These are phyloP conservation scores for Alternaria panax DNA, from an alignment of 2,329 filamentous ascomycete species.

Conservation along the genomic window DNA sequence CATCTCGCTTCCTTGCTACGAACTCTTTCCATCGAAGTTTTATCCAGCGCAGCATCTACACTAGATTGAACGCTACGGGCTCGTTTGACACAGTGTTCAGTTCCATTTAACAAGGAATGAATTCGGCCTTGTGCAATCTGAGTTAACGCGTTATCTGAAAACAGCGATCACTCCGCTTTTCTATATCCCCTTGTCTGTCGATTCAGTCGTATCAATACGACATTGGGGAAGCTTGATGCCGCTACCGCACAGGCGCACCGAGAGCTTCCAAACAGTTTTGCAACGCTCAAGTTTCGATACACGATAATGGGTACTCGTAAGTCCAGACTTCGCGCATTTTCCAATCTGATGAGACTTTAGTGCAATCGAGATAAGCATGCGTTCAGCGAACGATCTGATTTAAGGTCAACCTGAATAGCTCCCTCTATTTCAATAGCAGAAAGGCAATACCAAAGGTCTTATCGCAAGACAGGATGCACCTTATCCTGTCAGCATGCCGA, in stretches of 20 bases:
- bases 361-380: conserved; percentile 57
- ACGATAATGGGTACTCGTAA: conserved; percentile 38
- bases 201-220: conserved; percentile 53
- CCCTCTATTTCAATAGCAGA: conserved; percentile 33
- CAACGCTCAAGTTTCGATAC: conserved; percentile 48
- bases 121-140: conserved; percentile 56
- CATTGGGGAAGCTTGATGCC: conserved; percentile 56
- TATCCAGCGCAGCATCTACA: conserved; percentile 46
- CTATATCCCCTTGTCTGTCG: conserved; percentile 50
- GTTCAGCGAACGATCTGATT: conserved; percentile 54
- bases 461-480: conserved; percentile 43
- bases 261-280: conserved; percentile 57
- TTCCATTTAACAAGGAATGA: conserved; percentile 53
- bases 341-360: conserved; percentile 56
- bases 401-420: conserved; percentile 50
- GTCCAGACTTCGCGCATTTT: conserved; percentile 51
- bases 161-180: conserved; percentile 56
- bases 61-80: conserved; percentile 56
- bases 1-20: background rate
- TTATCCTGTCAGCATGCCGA: conserved; percentile 51
- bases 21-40: background rate
- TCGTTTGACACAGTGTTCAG: conserved; percentile 56
- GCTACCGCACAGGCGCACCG: conserved; percentile 57
- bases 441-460: conserved; percentile 38
- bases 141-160: conserved; percentile 53